Percentiles rank a stretch among this genome's conserved stretches.
phyloP scores from a whole-genome alignment of 75 land plant species.

The Cryptomeria japonica region DNA sequence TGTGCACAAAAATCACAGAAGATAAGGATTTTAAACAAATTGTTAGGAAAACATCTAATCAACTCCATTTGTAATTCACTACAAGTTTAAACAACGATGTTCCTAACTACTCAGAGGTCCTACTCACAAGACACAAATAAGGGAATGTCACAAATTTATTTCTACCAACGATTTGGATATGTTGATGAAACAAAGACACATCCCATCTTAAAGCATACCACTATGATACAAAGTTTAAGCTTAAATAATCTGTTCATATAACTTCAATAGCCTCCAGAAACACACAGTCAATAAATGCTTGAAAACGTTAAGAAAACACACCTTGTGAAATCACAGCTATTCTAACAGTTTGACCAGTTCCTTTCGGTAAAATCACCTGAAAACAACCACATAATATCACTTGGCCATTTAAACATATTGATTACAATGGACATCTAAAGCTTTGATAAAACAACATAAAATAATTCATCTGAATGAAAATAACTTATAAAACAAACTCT shows the following conservation, averaged over 20 bases:
- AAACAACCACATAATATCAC: constrained; percentile 3
- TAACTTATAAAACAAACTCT: not conserved
- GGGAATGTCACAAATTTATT: not conserved
- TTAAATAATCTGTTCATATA: not conserved
- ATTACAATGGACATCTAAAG: not conserved
- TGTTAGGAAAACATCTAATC: not conserved
- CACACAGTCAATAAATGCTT: not conserved
- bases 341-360: constrained; percentile 88
- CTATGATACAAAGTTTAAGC: not conserved
- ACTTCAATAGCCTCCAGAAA: not conserved
- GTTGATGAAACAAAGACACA: not conserved
- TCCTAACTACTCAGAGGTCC: not conserved
- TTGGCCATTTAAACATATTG: not conserved
- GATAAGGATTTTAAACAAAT: not conserved
- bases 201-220: not conserved
- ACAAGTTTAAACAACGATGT: not conserved
- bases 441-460: not conserved
- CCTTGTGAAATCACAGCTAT: constrained; percentile 97
- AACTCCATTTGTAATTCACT: not conserved
- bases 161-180: not conserved
- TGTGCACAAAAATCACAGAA: not conserved
- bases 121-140: not conserved
- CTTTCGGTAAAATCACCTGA: constrained; percentile 94
- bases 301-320: constrained; percentile 20
- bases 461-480: not conserved